Conservation (phyloP, 1,284 basidiomycete species). For the Ustilago vetiveriae region DNA sequence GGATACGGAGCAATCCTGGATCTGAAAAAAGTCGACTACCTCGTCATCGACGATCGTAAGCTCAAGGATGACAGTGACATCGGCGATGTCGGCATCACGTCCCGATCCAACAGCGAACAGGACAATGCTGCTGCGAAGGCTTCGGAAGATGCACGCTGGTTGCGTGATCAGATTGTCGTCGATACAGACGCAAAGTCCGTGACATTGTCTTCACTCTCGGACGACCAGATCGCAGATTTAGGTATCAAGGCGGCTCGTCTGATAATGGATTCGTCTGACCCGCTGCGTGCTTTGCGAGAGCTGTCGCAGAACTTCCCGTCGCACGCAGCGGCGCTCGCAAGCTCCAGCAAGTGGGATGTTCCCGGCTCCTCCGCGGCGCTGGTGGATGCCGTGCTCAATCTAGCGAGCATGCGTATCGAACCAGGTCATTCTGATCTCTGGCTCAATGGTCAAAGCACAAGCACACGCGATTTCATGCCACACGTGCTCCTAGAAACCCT, state of each 20-base stretch:
- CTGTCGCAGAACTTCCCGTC: constrained; percentile 61
- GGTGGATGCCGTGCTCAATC: constrained; percentile 27
- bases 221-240: constrained; percentile 33
- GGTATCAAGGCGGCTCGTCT: constrained; percentile 51
- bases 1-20: constrained; percentile 93
- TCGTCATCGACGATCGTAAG: constrained; percentile 74
- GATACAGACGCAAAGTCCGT: constrained; percentile 2
- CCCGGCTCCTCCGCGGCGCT: constrained; percentile 24
- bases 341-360: constrained; percentile 37
- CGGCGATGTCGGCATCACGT: constrained; percentile 26
- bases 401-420: constrained; percentile 37
- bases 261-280: constrained; percentile 52
- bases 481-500: constrained; percentile 67
- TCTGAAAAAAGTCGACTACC: constrained; percentile 96
- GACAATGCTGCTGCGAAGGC: constrained; percentile 1
- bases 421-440: constrained; percentile 56
- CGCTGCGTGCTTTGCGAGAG: constrained; percentile 56
- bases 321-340: constrained; percentile 48
- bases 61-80: constrained; percentile 41
- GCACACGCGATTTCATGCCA: constrained; percentile 40
- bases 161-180: constrained; percentile 29
- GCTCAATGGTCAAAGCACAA: constrained; percentile 57
- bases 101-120: constrained; percentile 11
- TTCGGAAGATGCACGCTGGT: constrained; percentile 18
- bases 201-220: constrained; percentile 17